Base-by-base conservation (phyloP, 495 filamentous ascomycete genomes). In the Hapsidospora chrysogenum region DNA sequence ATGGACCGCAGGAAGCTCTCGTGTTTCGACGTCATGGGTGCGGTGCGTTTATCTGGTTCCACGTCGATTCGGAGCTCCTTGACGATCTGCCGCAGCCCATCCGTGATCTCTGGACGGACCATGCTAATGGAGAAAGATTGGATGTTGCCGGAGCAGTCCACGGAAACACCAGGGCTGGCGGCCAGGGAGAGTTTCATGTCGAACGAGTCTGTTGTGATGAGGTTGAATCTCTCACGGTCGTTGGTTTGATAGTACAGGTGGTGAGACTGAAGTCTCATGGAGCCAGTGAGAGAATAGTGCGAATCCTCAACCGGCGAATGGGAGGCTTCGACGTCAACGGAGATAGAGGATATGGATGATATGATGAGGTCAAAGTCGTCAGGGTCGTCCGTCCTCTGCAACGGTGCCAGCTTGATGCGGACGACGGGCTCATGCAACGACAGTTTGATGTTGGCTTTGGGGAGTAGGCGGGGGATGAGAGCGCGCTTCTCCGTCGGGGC, bases 371-470 rank as follows among this genome's bases (percentile, higher is more conserved):
- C 92, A 41, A 85, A 94, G 41, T 94, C 84, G 30, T 74, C 70
- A 9, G 72, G 62, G 39, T 82, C 76, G 35, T 74, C 65, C 0
- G 77, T 71, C 39, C 60, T 62, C 31, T 67, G 49, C 7, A 70
- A 64, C 3, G 68, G 66, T 6, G 86, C 87, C 18, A 99, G 66
- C 1, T 85, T 66, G 44, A 96, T 84, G 43, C 89, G 75, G 43
- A 94, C 47, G 10, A 96, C 92, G 1, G 89, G 89, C 51, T 99
- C 92, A 44, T 96, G 87, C 47, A 99, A 76, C 2, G 87, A 94
- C 27, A 95, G 72, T 47, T 96, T 96, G 50, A 95, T 79, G 52
- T 64, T 89, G 9, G 89, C 83, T 54, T 99, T 99, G 2, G 89
- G 89, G 2, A 99, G 68, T 10, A 96, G 66, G 29, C 84, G 72